Evolutionary conservation across 2,329 filamentous ascomycete species (phyloP), one percentile per base, ranked within the genome.

Genomic region (Stylonectria norvegica): DNA sequence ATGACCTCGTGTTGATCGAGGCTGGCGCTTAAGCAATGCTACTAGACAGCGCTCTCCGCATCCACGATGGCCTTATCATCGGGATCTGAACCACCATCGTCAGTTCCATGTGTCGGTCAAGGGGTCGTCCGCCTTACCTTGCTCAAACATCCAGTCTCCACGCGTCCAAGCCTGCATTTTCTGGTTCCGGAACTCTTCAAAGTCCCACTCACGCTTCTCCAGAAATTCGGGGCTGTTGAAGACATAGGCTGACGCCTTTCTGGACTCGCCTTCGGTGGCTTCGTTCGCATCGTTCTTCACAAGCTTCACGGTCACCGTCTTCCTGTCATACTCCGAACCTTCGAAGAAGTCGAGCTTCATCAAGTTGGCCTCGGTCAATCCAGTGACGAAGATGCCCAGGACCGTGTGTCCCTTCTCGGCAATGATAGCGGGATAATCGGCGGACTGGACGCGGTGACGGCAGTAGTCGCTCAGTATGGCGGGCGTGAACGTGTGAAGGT

Each of bases 121-220:
- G 5, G 11, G 3, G 28, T 20, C 9, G 11, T 15, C n/a, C 12
- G 6, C 28, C 38, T 56, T 37, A 69, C 70, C 65, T 18, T 70
- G 43, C 9, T 48, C 65, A 45, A 73, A 72, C 8, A 61, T 60
- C 49, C 70, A 71, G 36, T 71, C 71, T 20, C 68, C 69, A n/a
- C 75, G 63, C 5, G 74, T 73, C 77, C 76, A 81, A 4, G 57
- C 42, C 40, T 60, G 60, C 67, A 81, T 67, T 69, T 89, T 95
- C 47, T 93, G 83, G 54, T 73, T 72, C 46, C 84, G 79, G 60
- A 96, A 97, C 48, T 86, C 80, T 34, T 83, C 81, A 67, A 89
- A 93, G 61, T 95, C 87, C 91, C 91, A 97, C 62, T 95, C 89
- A 16, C 69, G 65, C 20, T 77, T 70, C 62, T 95, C 88, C 14